These are phyloP conservation scores for Schwanniomyces vanrijiae DNA, from an alignment of 805 yeast species.

Conservation along the genomic window DNA sequence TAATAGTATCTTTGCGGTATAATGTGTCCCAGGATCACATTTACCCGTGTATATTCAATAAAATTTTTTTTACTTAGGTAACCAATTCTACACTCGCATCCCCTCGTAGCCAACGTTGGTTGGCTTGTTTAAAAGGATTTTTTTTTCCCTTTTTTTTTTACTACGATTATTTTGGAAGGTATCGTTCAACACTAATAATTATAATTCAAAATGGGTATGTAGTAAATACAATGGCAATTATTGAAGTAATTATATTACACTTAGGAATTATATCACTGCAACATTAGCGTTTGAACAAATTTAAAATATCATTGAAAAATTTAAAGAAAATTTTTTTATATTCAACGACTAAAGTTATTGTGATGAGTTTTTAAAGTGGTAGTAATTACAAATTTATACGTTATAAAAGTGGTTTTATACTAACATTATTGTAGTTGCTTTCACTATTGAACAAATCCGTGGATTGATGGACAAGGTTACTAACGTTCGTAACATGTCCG, in stretches of 20 bases:
- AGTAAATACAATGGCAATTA: not conserved
- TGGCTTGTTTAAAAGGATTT: slow-evolving; percentile 12
- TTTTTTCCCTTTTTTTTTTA: slow-evolving; percentile 12
- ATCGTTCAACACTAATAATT: slow-evolving; percentile 23
- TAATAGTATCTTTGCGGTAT: slow-evolving; percentile 5
- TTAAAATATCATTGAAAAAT: not conserved
- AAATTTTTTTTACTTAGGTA: slow-evolving; percentile 8
- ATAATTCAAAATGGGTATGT: slow-evolving; percentile 39
- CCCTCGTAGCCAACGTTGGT: slow-evolving; percentile 15
- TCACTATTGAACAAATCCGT: slow-evolving; percentile 84
- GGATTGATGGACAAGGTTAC: slow-evolving; percentile 99
- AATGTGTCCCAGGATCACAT: slow-evolving; percentile 7
- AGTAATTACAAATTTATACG: not conserved
- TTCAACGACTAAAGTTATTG: not conserved
- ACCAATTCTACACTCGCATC: slow-evolving; percentile 1
- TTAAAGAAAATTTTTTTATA: not conserved
- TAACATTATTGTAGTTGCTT: slow-evolving; percentile 43
- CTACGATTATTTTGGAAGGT: slow-evolving; percentile 8
- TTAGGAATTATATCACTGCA: not conserved
- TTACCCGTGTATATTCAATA: slow-evolving; percentile 8
- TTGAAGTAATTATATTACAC: not conserved
- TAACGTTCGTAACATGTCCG: slow-evolving; percentile 99
- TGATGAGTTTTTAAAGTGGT: not conserved
- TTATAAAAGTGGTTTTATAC: slow-evolving; percentile 9
- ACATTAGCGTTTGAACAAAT: not conserved